Evolutionary conservation across 2,329 filamentous ascomycete genomes (phyloP), one percentile per base, ranked within the genome.

Genomic region (Cadophora sp.): DNA sequence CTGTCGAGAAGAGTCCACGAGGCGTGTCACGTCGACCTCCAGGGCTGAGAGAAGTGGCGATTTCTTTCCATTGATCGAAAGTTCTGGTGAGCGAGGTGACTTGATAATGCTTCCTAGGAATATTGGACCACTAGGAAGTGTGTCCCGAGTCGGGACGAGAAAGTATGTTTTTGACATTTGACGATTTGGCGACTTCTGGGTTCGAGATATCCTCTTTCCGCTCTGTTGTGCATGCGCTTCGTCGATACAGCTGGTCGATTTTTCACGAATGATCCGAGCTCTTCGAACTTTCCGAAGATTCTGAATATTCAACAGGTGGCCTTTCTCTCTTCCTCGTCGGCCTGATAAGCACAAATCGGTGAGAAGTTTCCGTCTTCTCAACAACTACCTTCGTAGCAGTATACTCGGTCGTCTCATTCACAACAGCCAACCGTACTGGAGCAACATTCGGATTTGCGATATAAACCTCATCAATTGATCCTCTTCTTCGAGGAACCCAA

Each of bases 81-180:
- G 26, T 60, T 69, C 68, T 22, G 68, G 68, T 5, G 46, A 59
- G 19, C 62, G 51, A 27, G 70, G 68, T 2, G 64, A 67, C 37
- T 68, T 66, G 46, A 72, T 69, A 48, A 72, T 69, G 37, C 51
- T 66, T 26, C 70, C 68, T n/a, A 70, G 64, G 29, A 66, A 62
- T n/a, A 72, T 72, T 27, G 68, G 60, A 2, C 70, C 68, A 9
- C 8, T 40, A 0, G 68, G 61, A 12, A 62, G 66, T n/a, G 63
- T 59, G 34, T 67, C 64, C 27, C 62, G 48, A 37, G 59, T 64
- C 26, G 66, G 66, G 5, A 63, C 61, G 3, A 72, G 64, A 55
- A 70, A 70, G 27, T 72, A 72, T 1, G 68, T 67, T 48, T 68
- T 70, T 1, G 63, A 63, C 59, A 69, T 65, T 26, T 34, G 27